Percentiles rank a stretch among this genome's conserved stretches.
phyloP scores from a whole-genome alignment of 345 rosid species.

The Microcos paniculata region DNA sequence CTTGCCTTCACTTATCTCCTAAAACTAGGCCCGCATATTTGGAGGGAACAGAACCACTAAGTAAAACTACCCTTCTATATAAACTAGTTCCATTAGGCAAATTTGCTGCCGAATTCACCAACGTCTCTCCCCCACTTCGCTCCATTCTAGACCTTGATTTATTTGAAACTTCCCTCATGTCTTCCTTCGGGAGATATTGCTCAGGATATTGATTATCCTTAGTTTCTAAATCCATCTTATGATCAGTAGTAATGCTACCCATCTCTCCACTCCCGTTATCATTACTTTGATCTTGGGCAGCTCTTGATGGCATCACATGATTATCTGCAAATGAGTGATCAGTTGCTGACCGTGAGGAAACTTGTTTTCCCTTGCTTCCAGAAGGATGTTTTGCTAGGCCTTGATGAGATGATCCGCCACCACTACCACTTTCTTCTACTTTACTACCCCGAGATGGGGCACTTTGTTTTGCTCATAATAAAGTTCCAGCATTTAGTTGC shows the following conservation, averaged over 20 bases:
- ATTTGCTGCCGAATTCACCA: too few species aligned
- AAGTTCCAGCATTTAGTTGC: constrained; percentile 74
- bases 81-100: too few species aligned
- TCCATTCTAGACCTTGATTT: constrained; percentile 41
- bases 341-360: constrained; percentile 39
- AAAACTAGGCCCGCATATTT: constrained; percentile 12
- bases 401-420: constrained; percentile 52
- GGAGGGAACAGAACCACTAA: too few species aligned
- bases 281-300: constrained; percentile 40
- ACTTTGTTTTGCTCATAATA: constrained; percentile 64
- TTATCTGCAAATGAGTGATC: constrained; percentile 49
- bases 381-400: constrained; percentile 44
- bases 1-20: constrained; percentile 19
- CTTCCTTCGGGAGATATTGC: constrained; percentile 35
- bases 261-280: constrained; percentile 71
- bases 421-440: constrained; percentile 75
- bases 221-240: constrained; percentile 40
- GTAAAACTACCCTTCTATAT: too few species aligned
- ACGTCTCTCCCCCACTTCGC: constrained; percentile 46
- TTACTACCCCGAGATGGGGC: constrained; percentile 63
- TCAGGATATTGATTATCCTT: constrained; percentile 49
- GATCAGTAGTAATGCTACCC: constrained; percentile 72
- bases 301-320: constrained; percentile 43
- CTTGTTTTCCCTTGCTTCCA: constrained; percentile 49
- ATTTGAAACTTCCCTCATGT: constrained; percentile 37